These are phyloP conservation scores for Amanita fuliginea DNA, from an alignment of 768 basidiomycete species.

Conservation along the genomic window DNA sequence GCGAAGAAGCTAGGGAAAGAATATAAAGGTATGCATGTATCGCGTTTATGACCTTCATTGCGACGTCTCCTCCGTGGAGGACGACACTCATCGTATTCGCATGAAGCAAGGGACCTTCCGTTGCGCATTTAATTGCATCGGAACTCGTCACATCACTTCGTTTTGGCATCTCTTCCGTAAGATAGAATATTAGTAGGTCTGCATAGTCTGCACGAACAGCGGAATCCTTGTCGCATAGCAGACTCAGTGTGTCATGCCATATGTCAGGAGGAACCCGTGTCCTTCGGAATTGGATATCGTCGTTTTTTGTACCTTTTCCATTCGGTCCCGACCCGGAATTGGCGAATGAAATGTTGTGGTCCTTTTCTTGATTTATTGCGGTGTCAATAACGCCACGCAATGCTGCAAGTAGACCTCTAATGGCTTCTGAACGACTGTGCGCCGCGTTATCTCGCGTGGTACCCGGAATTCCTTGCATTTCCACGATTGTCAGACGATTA, in stretches of 20 bases:
- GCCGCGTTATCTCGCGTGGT: constrained; percentile 19
- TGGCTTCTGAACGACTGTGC: constrained; percentile 46
- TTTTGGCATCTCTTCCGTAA: constrained; percentile 65
- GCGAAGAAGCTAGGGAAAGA: constrained; percentile 57
- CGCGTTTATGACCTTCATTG: constrained; percentile 67
- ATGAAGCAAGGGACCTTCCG: constrained; percentile 40
- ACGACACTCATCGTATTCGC: constrained; percentile 33
- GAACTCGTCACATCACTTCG: constrained; percentile 38
- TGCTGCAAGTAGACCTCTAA: constrained; percentile 60
- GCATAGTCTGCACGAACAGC: constrained; percentile 75
- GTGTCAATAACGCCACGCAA: constrained; percentile 60
- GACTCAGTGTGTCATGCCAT: constrained; percentile 84
- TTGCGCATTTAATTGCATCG: constrained; percentile 32
- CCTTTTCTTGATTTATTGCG: constrained; percentile 38
- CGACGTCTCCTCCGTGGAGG: constrained; percentile 46
- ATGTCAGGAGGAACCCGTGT: constrained; percentile 68
- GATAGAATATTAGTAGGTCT: constrained; percentile 61
- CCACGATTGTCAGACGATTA: constrained; percentile 58
- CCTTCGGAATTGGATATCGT: constrained; percentile 38
- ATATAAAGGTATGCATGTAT: constrained; percentile 74
- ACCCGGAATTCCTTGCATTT: constrained; percentile 46
- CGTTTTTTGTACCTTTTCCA: constrained; percentile 15
- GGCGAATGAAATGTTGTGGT: constrained; percentile 4
- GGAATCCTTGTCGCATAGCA: constrained; percentile 72
- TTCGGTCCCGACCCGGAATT: constrained; percentile 17